Evolutionary conservation across 306 rosid species (phyloP).

Genomic region (Gynostemma pentaphyllum): DNA sequence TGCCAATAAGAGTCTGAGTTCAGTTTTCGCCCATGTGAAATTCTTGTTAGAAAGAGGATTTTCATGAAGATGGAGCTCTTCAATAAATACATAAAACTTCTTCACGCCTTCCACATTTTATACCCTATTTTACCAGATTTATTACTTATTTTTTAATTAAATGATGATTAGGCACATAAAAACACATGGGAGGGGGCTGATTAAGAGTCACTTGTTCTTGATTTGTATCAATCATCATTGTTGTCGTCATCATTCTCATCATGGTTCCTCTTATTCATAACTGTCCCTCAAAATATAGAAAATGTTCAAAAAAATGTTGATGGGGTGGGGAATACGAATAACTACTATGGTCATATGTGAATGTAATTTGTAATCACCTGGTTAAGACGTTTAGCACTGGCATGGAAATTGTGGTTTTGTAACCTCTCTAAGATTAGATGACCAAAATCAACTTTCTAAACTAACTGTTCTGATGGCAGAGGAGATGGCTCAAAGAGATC

Average conservation of each 20-base stretch:
- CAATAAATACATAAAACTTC: too few relatives aligned
- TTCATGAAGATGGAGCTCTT: too few relatives aligned
- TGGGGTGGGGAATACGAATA: neutral
- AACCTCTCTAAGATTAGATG: neutral
- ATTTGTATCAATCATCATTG: neutral
- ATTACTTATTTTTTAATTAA: too few relatives aligned
- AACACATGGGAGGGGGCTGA: too few relatives aligned
- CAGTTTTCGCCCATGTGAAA: too few relatives aligned
- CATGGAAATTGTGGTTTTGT: neutral
- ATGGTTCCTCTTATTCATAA: neutral
- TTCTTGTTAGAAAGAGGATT: too few relatives aligned
- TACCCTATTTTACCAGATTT: too few relatives aligned
- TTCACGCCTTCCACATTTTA: too few relatives aligned
- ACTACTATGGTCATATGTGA: neutral
- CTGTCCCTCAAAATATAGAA: neutral
- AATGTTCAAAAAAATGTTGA: neutral
- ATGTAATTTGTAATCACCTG: neutral
- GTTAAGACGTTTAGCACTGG: neutral
- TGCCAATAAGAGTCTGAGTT: too few relatives aligned
- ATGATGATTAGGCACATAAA: too few relatives aligned
- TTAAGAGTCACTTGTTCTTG: too few relatives aligned
- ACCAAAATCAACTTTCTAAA: neutral
- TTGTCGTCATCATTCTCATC: neutral
- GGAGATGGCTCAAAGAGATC: conserved; percentile 63
- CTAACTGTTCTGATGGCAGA: conserved; percentile 32